Base-by-base conservation (phyloP, 352 stramenopile species). In the Globisporangium orthogonon region DNA sequence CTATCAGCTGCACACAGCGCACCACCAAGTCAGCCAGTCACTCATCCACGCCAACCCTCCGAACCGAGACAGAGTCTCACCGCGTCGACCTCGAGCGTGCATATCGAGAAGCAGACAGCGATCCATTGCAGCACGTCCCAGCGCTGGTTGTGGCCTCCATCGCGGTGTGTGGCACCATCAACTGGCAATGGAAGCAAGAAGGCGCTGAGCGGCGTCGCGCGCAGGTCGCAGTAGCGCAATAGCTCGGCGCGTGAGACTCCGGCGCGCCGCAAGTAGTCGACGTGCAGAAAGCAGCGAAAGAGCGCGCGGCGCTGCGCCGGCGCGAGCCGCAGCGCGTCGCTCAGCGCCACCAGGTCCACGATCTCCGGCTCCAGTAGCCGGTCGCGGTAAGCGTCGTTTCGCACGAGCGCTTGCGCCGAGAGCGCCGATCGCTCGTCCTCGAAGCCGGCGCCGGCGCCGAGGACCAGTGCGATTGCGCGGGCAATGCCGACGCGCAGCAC, bases 321-420 rank as follows among this genome's bases (percentile, higher is more conserved):
- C 10, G 76, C 70, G n/a, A 89, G 53, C 23, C 56, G 56, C 29
- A 89, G 59, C 11, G 78, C 78, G 10, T 85, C 73, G 30, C 74
- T 73, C 17, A 89, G 63, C 11, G 71, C 67, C 10, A 85, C 76
- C 17, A 87, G 68, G 33, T 86, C 74, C 14, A 65, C 62, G 48
- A 89, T 89, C 70, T 89, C 79, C 3, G 52, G 33, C 29, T 60
- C 79, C 10, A 86, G 68, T 40, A 89, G 52, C 3, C 79, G 73
- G 37, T 89, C 78, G 31, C 78, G 78, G 40, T 89, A 87, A 39
- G 64, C 64, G 56, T 89, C 78, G 43, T 86, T 83, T n/a, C 74
- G 71, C n/a, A 79, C 56, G 23, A 89, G 70, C 41, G 45, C 54
- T 5, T 13, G 14, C 45, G 74, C 78, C 56, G 74, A 76, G 52